Evolutionary conservation across 2,329 filamentous ascomycete genomes (phyloP).

Genomic region (Colletotrichum sublineola): DNA sequence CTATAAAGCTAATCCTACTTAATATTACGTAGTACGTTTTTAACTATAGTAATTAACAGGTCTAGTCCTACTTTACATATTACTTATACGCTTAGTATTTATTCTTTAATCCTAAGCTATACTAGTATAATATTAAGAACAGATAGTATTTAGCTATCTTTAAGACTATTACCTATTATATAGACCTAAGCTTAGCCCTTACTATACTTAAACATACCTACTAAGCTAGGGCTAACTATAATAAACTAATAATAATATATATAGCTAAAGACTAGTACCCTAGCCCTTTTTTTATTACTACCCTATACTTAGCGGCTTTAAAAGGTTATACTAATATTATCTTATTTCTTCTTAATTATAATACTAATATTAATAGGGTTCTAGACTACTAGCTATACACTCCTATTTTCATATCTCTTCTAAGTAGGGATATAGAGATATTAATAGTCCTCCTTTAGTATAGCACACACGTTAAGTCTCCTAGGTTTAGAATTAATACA

Average conservation of each 20-base stretch:
- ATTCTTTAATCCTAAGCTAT: constrained; percentile 25
- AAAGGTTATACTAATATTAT: too few species aligned
- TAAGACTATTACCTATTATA: constrained; percentile 9
- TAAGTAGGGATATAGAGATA: not conserved
- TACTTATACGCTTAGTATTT: not conserved
- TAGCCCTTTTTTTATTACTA: too few species aligned
- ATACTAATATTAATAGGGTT: not conserved
- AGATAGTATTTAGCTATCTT: not conserved
- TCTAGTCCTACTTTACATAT: not conserved
- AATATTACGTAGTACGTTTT: constrained; percentile 3
- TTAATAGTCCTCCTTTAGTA: not conserved
- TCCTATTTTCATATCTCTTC: not conserved
- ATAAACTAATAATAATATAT: too few species aligned
- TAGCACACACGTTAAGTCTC: not conserved
- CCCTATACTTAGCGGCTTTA: too few species aligned
- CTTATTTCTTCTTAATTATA: not conserved
- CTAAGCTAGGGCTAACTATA: constrained; percentile 3
- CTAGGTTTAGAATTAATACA: not conserved
- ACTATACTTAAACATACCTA: too few species aligned
- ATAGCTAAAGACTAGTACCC: not conserved
- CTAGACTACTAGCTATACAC: not conserved
- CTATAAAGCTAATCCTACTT: too few species aligned
- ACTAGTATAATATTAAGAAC: not conserved
- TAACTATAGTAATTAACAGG: not conserved
- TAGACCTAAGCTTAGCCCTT: not conserved